phyloP scores from a whole-genome alignment of 1,284 basidiomycete genomes.

The Cutaneotrichosporon dermatis region DNA sequence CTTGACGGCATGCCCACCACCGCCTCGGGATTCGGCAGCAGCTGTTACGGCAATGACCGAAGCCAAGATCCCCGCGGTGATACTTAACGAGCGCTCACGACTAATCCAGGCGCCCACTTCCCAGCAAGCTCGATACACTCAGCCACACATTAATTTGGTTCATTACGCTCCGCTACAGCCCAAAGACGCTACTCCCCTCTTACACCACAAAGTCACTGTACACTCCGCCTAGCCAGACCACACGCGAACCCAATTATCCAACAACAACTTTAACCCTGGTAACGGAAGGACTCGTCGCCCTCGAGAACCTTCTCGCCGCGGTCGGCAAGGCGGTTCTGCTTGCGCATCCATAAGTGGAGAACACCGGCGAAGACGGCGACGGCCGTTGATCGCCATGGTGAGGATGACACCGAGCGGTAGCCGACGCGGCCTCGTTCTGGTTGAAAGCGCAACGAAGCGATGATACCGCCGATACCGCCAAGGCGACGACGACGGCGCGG shows the following conservation, averaged over 20 bases:
- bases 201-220: not conserved
- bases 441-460: slow-evolving; percentile 16
- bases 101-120: too few relatives aligned
- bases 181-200: not conserved
- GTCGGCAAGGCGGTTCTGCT: slow-evolving; percentile 13
- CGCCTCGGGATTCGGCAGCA: too few relatives aligned
- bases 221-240: not conserved
- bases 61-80: too few relatives aligned
- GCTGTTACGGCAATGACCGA: too few relatives aligned
- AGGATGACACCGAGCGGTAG: slow-evolving; percentile 16
- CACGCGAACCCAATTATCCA: not conserved
- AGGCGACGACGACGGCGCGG: slow-evolving; percentile 47
- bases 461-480: slow-evolving; percentile 52
- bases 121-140: too few relatives aligned
- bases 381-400: slow-evolving; percentile 16
- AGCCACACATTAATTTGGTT: too few relatives aligned
- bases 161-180: not conserved
- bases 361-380: not conserved
- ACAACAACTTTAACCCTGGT: slow-evolving; percentile 7
- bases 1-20: too few relatives aligned
- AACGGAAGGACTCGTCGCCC: slow-evolving; percentile 13
- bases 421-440: slow-evolving; percentile 9
- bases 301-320: slow-evolving; percentile 13
- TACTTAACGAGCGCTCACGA: too few relatives aligned
- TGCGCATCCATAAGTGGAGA: slow-evolving; percentile 11